Percentiles rank a stretch among this genome's conserved stretches.
These are phyloP conservation scores for Hypoxylon sp. DNA, from an alignment of 2,329 filamentous ascomycete genomes.

Conservation along the genomic window DNA sequence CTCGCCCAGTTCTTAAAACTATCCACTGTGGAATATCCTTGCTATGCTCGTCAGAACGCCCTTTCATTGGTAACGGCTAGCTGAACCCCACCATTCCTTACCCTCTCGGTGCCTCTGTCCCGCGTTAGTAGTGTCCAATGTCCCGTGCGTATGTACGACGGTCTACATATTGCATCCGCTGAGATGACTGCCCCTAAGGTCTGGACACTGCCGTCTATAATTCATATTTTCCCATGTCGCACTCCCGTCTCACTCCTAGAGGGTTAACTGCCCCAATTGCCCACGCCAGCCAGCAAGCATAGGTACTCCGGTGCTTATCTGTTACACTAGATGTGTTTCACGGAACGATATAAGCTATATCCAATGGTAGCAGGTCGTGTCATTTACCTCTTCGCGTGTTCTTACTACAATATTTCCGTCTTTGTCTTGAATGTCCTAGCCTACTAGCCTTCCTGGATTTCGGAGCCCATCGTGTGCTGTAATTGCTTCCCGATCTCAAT, in stretches of 20 bases:
- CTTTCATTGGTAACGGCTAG: slow-evolving; percentile 34
- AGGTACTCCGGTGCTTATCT: slow-evolving; percentile 27
- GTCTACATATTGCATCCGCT: slow-evolving; percentile 37
- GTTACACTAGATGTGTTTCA: slow-evolving; percentile 47
- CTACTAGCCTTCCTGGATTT: slow-evolving; percentile 31
- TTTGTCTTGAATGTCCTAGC: slow-evolving; percentile 33
- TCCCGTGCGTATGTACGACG: slow-evolving; percentile 36
- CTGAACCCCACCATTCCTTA: slow-evolving; percentile 41
- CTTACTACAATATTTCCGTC: slow-evolving; percentile 24
- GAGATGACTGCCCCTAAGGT: slow-evolving; percentile 25
- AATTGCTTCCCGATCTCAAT: slow-evolving; percentile 21
- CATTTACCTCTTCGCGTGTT: slow-evolving; percentile 37
- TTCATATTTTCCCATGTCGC: slow-evolving; percentile 39
- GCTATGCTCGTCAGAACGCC: slow-evolving; percentile 21
- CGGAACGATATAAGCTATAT: slow-evolving; percentile 46
- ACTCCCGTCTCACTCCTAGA: slow-evolving; percentile 40
- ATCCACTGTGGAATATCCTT: slow-evolving; percentile 31
- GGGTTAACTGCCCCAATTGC: slow-evolving; percentile 39
- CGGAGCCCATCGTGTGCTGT: slow-evolving; percentile 37
- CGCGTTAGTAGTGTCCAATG: slow-evolving; percentile 28
- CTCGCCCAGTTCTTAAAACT: slow-evolving; percentile 34
- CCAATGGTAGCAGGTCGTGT: slow-evolving; percentile 40
- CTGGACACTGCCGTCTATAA: slow-evolving; percentile 40
- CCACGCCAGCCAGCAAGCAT: slow-evolving; percentile 41
- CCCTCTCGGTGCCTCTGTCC: slow-evolving; percentile 18